Evolutionary conservation across 345 rosid genomes (phyloP).

Genomic region (Isatis tinctoria): DNA sequence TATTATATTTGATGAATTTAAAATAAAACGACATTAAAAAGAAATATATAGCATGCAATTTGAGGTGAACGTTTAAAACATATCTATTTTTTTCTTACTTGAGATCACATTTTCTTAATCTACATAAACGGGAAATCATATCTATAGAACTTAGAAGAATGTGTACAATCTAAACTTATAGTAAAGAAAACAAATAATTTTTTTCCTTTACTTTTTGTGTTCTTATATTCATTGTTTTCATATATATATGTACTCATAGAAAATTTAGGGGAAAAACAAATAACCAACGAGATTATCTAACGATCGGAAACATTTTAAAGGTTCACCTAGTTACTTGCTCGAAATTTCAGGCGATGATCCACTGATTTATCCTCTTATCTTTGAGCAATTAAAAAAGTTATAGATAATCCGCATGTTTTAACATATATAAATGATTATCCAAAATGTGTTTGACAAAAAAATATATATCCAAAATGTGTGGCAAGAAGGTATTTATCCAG

Average conservation of each 20-base stretch:
- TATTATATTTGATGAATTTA: background rate
- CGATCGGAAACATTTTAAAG: background rate
- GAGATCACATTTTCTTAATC: background rate
- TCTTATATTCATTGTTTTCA: background rate
- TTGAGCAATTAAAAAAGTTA: background rate
- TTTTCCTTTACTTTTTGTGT: background rate
- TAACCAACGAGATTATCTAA: background rate
- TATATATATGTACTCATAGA: background rate
- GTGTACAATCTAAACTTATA: background rate
- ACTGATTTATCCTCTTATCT: background rate
- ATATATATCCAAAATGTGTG: constrained; percentile 10
- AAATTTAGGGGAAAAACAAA: background rate
- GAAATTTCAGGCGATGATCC: constrained; percentile 3
- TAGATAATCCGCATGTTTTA: background rate
- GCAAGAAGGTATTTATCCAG: constrained; percentile 6
- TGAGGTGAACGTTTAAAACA: background rate
- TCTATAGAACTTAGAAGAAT: background rate
- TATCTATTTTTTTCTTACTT: background rate
- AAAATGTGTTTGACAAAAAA: constrained; percentile 12
- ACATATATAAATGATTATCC: background rate
- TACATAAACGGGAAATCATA: background rate
- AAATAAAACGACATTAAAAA: background rate
- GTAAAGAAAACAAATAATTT: background rate
- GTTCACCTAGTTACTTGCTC: background rate
- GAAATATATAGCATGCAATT: background rate